Conservation (phyloP, 495 filamentous ascomycete species). For the Jackrogersella multiformis region DNA sequence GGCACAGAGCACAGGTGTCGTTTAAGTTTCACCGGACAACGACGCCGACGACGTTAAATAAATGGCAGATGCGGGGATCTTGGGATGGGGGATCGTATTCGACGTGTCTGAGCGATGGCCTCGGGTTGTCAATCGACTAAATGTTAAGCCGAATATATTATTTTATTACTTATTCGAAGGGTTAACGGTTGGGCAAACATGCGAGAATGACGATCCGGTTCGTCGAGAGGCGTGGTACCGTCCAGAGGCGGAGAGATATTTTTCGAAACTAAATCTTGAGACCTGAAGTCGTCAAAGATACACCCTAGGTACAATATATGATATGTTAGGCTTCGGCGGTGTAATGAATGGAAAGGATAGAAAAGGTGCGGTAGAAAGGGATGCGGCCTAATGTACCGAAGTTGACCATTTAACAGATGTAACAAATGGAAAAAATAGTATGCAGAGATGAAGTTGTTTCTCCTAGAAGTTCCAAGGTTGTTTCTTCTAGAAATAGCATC, state of each 20-base stretch:
- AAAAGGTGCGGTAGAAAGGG: constrained; percentile 7
- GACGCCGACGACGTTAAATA: not conserved
- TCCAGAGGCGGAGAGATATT: not conserved
- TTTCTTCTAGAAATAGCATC: constrained; percentile 24
- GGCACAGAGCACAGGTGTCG: constrained; percentile 8
- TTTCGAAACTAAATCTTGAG: not conserved
- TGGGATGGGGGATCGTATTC: constrained; percentile 14
- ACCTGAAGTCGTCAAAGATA: not conserved
- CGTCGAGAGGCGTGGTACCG: too few relatives aligned
- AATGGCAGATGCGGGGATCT: constrained; percentile 7
- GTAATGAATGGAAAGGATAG: too few relatives aligned
- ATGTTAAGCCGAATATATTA: too few relatives aligned
- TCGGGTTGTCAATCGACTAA: constrained; percentile 23
- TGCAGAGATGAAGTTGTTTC: constrained; percentile 23
- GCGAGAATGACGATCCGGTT: constrained; percentile 30
- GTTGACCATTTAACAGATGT: constrained; percentile 14
- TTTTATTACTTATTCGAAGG: too few relatives aligned
- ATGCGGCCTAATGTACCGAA: constrained; percentile 32
- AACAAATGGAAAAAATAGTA: too few relatives aligned
- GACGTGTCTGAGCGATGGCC: constrained; percentile 19
- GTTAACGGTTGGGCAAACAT: constrained; percentile 36
- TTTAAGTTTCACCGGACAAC: constrained; percentile 17
- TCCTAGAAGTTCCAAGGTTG: constrained; percentile 17
- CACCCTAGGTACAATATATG: too few relatives aligned
- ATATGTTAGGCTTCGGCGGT: constrained; percentile 13